A percentile compares a stretch with the other conserved stretches of the same genome.
Evolutionary conservation across 2,329 filamentous ascomycete genomes (phyloP).

Genomic region (Daldinia eschscholtzii): DNA sequence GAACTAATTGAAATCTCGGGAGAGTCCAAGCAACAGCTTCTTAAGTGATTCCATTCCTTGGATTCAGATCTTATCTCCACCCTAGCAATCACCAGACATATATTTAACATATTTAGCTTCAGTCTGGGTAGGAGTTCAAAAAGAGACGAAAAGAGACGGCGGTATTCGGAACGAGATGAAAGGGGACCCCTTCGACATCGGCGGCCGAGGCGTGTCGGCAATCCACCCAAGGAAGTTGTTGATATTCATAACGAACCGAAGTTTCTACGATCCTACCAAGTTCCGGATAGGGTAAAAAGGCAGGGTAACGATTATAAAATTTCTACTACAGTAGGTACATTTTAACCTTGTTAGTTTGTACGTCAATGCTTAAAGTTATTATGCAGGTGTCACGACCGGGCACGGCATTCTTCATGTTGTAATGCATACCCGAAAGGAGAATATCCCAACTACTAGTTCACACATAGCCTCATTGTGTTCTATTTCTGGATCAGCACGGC

Average conservation of each 20-base stretch:
- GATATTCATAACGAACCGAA: constrained; percentile 24
- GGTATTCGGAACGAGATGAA: constrained; percentile 21
- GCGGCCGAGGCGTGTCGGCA: constrained; percentile 12
- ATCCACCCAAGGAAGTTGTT: constrained; percentile 14
- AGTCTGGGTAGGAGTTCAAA: constrained; percentile 20
- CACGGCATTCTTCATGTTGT: not conserved
- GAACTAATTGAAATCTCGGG: constrained; percentile 5
- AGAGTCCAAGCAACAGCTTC: constrained; percentile 5
- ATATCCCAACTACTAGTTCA: constrained; percentile 15
- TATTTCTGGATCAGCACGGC: constrained; percentile 34
- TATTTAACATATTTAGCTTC: constrained; percentile 4
- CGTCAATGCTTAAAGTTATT: constrained; percentile 3
- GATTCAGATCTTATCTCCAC: not conserved
- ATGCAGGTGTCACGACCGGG: not conserved
- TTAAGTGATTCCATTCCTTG: constrained; percentile 19
- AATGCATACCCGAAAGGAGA: constrained; percentile 7
- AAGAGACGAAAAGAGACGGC: constrained; percentile 12
- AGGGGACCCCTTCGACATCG: constrained; percentile 8
- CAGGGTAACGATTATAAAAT: constrained; percentile 4
- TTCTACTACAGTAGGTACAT: too few species aligned
- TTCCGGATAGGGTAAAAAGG: constrained; percentile 13
- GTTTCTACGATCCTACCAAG: constrained; percentile 29
- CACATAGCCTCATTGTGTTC: constrained; percentile 41
- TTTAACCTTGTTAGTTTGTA: constrained; percentile 16
- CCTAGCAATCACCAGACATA: constrained; percentile 18